Evolutionary conservation across 106 monocot species (phyloP).

Genomic region (Acorus gramineus): DNA sequence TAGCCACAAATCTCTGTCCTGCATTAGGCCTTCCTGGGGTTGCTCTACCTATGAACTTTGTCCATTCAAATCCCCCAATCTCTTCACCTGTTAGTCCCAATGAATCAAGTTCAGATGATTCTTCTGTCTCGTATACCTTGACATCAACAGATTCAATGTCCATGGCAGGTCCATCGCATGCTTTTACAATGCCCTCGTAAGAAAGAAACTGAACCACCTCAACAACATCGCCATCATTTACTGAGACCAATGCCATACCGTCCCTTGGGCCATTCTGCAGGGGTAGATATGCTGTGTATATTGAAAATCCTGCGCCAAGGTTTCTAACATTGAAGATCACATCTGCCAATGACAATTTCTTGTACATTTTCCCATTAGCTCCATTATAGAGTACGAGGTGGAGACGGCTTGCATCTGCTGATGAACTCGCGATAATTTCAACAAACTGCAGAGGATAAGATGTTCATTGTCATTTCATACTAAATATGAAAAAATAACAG

Average conservation of each 20-base stretch:
- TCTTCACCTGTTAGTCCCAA: slow-evolving; percentile 21
- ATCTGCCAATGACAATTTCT: slow-evolving; percentile 13
- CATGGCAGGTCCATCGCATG: slow-evolving; percentile 24
- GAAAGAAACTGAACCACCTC: slow-evolving; percentile 35
- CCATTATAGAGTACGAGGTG: slow-evolving; percentile 34
- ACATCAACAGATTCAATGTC: slow-evolving; percentile 24
- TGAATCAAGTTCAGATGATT: slow-evolving; percentile 24
- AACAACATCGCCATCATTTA: not conserved
- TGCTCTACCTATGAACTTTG: slow-evolving; percentile 14
- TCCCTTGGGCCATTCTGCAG: slow-evolving; percentile 43
- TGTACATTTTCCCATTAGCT: slow-evolving; percentile 21
- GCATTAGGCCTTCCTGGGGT: slow-evolving; percentile 33
- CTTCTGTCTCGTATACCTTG: slow-evolving; percentile 18
- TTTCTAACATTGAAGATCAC: slow-evolving; percentile 2
- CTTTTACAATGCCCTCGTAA: slow-evolving; percentile 24
- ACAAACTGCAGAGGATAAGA: slow-evolving; percentile 20
- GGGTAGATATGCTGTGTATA: slow-evolving; percentile 17
- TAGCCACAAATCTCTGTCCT: slow-evolving; percentile 8
- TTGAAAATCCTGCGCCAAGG: slow-evolving; percentile 12
- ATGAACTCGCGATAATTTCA: slow-evolving; percentile 14
- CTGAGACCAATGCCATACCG: slow-evolving; percentile 28
- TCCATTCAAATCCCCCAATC: slow-evolving; percentile 19
- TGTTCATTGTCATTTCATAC: not conserved
- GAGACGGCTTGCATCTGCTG: slow-evolving; percentile 7
- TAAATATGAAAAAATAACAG: not conserved